Percentiles rank a stretch among this genome's conserved stretches.
Conservation (phyloP, 805 yeast species). For the Lachancea sp. region DNA sequence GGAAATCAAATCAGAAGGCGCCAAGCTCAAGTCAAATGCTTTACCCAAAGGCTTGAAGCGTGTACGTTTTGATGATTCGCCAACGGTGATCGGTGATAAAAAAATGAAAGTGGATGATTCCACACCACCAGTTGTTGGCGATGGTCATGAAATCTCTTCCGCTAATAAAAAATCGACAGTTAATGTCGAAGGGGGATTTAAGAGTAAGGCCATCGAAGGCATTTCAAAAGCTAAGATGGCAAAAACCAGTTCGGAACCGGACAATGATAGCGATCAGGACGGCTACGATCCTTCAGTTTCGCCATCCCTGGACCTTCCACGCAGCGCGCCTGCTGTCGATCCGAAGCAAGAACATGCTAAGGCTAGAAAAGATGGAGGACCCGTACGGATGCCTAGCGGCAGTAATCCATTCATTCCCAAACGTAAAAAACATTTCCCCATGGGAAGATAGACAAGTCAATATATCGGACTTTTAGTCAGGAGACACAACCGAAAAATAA, state of each 20-base stretch:
- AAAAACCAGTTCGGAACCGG: background rate
- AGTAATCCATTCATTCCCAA: slow-evolving; percentile 23
- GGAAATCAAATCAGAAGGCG: background rate
- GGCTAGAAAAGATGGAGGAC: background rate
- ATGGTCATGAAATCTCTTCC: background rate
- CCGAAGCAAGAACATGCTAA: background rate
- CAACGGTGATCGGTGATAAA: slow-evolving; percentile 9
- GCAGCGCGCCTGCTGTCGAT: background rate
- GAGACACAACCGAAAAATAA: background rate
- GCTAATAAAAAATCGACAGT: background rate
- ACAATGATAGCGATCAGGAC: slow-evolving; percentile 5
- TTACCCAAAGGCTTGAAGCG: slow-evolving; percentile 7
- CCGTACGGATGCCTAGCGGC: background rate
- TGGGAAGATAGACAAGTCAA: slow-evolving; percentile 1
- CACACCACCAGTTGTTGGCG: background rate
- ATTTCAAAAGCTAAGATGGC: background rate
- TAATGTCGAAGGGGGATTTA: background rate
- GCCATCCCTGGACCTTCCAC: background rate
- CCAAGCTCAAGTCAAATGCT: background rate
- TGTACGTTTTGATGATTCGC: slow-evolving; percentile 7
- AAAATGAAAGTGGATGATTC: background rate
- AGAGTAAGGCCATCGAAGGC: no score
- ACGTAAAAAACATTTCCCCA: slow-evolving; percentile 13
- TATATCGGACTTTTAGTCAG: background rate
- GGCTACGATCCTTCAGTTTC: slow-evolving; percentile 7